A percentile compares a stretch with the other conserved stretches of the same genome.
Evolutionary conservation across 2,329 filamentous ascomycete species (phyloP).

Genomic region (Penicillium sp.): DNA sequence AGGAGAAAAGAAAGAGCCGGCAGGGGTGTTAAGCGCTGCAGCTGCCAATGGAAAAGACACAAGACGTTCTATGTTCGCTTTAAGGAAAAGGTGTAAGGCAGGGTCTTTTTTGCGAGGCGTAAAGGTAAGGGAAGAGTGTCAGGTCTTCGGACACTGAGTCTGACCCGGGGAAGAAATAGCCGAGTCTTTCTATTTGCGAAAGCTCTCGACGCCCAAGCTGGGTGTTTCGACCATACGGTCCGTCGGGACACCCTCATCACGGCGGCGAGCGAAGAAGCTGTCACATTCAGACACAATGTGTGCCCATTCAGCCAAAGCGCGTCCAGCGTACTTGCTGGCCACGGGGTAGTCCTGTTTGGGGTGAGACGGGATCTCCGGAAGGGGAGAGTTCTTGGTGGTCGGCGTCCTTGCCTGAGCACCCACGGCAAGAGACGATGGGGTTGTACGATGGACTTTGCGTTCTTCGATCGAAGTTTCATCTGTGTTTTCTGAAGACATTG

Average conservation of each 20-base stretch:
- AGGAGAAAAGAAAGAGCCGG: slow-evolving; percentile 3
- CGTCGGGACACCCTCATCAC: slow-evolving; percentile 61
- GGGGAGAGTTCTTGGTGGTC: slow-evolving; percentile 23
- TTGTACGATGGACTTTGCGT: neutral
- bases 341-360: slow-evolving; percentile 35
- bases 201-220: slow-evolving; percentile 62
- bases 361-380: slow-evolving; percentile 22
- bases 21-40: slow-evolving; percentile 15
- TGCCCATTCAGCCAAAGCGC: slow-evolving; percentile 66
- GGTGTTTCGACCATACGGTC: slow-evolving; percentile 64
- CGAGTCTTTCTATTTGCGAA: slow-evolving; percentile 47
- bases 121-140: neutral
- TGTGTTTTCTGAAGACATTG: slow-evolving; percentile 20
- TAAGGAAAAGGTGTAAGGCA: neutral
- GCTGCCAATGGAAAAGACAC: slow-evolving; percentile 6
- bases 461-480: slow-evolving; percentile 20
- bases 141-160: neutral
- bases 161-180: neutral
- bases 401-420: slow-evolving; percentile 14
- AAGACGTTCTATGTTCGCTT: slow-evolving; percentile 21
- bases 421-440: slow-evolving; percentile 5
- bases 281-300: slow-evolving; percentile 64
- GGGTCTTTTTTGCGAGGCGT: neutral
- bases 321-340: slow-evolving; percentile 60
- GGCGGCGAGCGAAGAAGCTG: slow-evolving; percentile 64